phyloP scores from a whole-genome alignment of 495 filamentous ascomycete species.

The Lindgomyces ingoldianus region DNA sequence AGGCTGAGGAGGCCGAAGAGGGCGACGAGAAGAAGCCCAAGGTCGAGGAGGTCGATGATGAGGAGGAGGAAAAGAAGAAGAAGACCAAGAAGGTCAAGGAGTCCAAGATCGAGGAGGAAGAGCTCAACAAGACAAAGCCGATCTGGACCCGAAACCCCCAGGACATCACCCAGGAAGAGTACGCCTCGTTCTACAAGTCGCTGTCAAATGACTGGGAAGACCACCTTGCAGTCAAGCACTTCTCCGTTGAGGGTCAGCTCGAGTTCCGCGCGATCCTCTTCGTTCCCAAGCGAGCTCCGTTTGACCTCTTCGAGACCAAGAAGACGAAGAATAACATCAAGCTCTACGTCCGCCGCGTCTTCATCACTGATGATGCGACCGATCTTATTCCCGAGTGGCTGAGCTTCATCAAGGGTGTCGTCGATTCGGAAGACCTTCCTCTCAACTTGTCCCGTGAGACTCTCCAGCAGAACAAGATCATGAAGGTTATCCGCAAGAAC shows the following conservation, averaged over 20 bases:
- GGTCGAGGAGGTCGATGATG: conserved; percentile 82
- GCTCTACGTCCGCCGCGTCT: conserved; percentile 99
- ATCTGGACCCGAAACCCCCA: conserved; percentile 99
- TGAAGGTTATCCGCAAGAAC: conserved; percentile 99
- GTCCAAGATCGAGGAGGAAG: conserved; percentile 96
- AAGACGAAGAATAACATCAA: conserved; percentile 99
- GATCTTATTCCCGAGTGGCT: conserved; percentile 99
- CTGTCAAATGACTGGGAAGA: conserved; percentile 99
- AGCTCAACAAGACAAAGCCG: conserved; percentile 99
- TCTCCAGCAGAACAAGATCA: conserved; percentile 99
- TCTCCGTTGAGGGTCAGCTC: conserved; percentile 99
- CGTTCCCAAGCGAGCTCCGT: conserved; percentile 98
- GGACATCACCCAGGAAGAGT: conserved; percentile 96
- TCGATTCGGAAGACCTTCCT: conserved; percentile 98
- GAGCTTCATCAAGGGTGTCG: conserved; percentile 98
- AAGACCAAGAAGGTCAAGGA: conserved; percentile 99
- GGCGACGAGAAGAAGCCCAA: conserved; percentile 76
- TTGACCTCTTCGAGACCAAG: conserved; percentile 99
- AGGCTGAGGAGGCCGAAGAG: conserved; percentile 71
- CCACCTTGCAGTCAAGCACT: conserved; percentile 99
- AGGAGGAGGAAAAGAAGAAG: conserved; percentile 83
- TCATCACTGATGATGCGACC: conserved; percentile 99
- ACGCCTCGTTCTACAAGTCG: conserved; percentile 98
- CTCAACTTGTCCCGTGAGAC: conserved; percentile 99
- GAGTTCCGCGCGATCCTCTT: conserved; percentile 99